Conservation (phyloP, 2,329 filamentous ascomycete species). For the Whalleya microplaca region DNA sequence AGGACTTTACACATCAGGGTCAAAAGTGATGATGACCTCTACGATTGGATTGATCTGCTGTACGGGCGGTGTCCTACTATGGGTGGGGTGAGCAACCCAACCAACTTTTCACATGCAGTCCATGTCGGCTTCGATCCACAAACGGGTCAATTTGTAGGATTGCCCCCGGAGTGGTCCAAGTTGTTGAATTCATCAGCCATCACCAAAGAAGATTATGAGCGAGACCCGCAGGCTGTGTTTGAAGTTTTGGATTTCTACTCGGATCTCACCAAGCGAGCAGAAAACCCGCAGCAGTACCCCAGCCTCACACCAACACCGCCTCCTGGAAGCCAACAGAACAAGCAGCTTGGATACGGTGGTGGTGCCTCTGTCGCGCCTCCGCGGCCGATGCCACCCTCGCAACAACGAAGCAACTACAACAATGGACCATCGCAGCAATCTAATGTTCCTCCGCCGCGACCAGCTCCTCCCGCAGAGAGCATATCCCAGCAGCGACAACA, state of each 20-base stretch:
- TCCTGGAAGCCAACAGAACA: slow-evolving; percentile 58
- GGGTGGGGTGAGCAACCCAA: slow-evolving; percentile 97
- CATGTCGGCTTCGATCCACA: slow-evolving; percentile 97
- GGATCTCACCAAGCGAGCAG: slow-evolving; percentile 75
- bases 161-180: slow-evolving; percentile 97
- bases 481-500: slow-evolving; percentile 57
- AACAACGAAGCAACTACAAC: slow-evolving; percentile 46
- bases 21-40: slow-evolving; percentile 94
- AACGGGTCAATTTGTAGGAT: slow-evolving; percentile 90
- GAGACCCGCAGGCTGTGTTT: slow-evolving; percentile 85
- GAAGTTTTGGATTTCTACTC: slow-evolving; percentile 87
- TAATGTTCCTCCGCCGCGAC: slow-evolving; percentile 45
- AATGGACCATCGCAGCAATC: slow-evolving; percentile 43
- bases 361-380: slow-evolving; percentile 68
- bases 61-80: slow-evolving; percentile 96
- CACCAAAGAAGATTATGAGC: slow-evolving; percentile 97
- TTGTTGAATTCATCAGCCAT: slow-evolving; percentile 94
- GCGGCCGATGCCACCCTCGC: slow-evolving; percentile 64
- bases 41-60: slow-evolving; percentile 98
- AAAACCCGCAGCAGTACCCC: slow-evolving; percentile 71
- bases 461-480: slow-evolving; percentile 47
- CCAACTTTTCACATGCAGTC: slow-evolving; percentile 95
- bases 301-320: slow-evolving; percentile 71
- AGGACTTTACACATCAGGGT: slow-evolving; percentile 90
- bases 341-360: slow-evolving; percentile 64